Percentiles rank a stretch among this genome's conserved stretches.
These are phyloP conservation scores for Acanthamoeba royreba DNA, from an alignment of 208 protist genomes.

Conservation along the genomic window DNA sequence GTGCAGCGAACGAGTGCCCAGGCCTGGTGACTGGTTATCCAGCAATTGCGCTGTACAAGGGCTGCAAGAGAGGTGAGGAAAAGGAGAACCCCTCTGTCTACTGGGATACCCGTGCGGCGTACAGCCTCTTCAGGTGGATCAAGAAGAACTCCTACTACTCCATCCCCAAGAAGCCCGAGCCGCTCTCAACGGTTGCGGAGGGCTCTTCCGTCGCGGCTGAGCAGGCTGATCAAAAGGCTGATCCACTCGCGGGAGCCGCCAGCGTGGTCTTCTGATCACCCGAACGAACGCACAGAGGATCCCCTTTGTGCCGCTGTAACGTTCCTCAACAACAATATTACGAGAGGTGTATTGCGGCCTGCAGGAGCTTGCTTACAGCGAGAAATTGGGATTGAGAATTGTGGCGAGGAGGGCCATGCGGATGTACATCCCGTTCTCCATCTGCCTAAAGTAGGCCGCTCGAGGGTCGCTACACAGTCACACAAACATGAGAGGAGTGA, in stretches of 20 bases:
- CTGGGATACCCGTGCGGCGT: not conserved
- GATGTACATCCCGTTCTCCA: constrained; percentile 96
- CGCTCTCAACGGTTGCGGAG: not conserved
- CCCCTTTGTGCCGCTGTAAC: too few relatives aligned
- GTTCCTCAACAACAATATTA: too few relatives aligned
- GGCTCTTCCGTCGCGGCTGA: not conserved
- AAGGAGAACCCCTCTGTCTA: not conserved
- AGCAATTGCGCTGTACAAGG: not conserved
- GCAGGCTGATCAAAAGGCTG: not conserved
- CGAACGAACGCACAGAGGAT: too few relatives aligned
- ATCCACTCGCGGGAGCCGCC: not conserved
- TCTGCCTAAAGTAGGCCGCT: constrained; percentile 96
- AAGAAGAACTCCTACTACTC: not conserved
- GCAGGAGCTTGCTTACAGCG: not conserved
- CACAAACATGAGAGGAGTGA: constrained; percentile 61
- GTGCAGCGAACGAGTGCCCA: not conserved
- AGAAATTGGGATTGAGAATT: constrained; percentile 3
- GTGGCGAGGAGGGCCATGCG: constrained; percentile 95
- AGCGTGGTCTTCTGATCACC: not conserved
- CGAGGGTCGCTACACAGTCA: constrained; percentile 86
- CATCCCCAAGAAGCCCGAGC: not conserved
- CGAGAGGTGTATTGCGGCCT: not conserved
- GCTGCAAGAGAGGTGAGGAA: not conserved
- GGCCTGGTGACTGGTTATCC: not conserved
- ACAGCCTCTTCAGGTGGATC: not conserved